These are phyloP conservation scores for Solanum peruvianum DNA, from an alignment of 257 asterid species.

Conservation along the genomic window DNA sequence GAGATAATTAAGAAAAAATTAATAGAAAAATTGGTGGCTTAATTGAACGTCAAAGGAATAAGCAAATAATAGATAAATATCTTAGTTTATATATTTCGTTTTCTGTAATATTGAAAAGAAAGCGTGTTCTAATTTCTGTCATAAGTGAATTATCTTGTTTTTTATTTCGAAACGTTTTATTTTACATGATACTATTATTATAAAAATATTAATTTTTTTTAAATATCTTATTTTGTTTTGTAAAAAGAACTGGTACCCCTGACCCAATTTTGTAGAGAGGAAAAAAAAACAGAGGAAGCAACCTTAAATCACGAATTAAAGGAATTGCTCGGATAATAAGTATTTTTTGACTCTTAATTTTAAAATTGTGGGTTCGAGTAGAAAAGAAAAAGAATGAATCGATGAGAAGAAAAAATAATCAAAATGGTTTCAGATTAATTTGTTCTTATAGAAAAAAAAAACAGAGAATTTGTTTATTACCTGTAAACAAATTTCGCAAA, in stretches of 20 bases:
- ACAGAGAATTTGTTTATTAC: slow-evolving; percentile 1
- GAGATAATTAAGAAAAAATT: neutral
- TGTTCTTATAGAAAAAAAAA: neutral
- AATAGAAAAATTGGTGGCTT: slow-evolving; percentile 7
- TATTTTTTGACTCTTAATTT: neutral
- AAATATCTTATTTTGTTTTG: neutral
- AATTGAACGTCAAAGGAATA: neutral
- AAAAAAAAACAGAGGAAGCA: neutral
- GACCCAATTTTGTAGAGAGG: neutral
- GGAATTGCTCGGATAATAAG: neutral
- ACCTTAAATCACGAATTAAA: neutral
- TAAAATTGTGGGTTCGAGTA: neutral
- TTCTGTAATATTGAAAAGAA: neutral
- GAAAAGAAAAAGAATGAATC: neutral
- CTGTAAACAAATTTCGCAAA: slow-evolving; percentile 89
- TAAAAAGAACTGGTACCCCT: neutral
- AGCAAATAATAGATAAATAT: neutral
- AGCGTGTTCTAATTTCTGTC: neutral
- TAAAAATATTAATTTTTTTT: neutral
- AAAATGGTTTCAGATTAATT: neutral
- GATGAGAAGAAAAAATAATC: neutral
- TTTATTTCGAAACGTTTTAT: neutral
- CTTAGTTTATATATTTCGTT: neutral
- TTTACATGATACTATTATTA: neutral
- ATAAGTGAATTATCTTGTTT: neutral